Percentiles rank a stretch among this genome's conserved stretches.
phyloP scores from a whole-genome alignment of 352 stramenopile genomes.

The Phytopythium oedochilum region DNA sequence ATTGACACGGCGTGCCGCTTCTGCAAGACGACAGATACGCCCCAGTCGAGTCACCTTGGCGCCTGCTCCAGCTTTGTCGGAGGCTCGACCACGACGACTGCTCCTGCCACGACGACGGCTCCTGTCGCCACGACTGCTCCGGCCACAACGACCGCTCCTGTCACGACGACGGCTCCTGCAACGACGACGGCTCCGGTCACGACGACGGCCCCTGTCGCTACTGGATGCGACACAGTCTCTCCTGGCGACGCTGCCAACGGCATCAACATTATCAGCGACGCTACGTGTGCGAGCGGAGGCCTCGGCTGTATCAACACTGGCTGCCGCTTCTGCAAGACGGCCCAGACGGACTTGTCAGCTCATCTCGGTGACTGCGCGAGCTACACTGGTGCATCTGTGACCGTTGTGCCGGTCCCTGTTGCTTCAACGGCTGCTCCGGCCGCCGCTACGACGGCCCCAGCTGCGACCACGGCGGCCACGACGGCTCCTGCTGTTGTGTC shows the following conservation, averaged over 20 bases:
- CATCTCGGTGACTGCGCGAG: slow-evolving; percentile 18
- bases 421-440: background rate
- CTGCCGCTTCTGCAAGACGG: slow-evolving; percentile 28
- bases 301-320: slow-evolving; percentile 23
- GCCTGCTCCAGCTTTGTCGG: slow-evolving; percentile 8
- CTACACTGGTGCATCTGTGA: slow-evolving; percentile 2
- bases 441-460: background rate
- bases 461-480: background rate
- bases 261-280: slow-evolving; percentile 23
- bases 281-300: slow-evolving; percentile 17
- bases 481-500: background rate
- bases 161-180: background rate
- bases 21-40: slow-evolving; percentile 22
- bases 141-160: background rate
- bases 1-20: slow-evolving; percentile 30
- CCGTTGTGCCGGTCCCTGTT: background rate
- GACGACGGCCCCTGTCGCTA: background rate
- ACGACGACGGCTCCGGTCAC: slow-evolving; percentile 8
- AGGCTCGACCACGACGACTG: background rate
- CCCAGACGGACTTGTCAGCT: slow-evolving; percentile 16
- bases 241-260: slow-evolving; percentile 8
- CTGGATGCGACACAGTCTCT: background rate
- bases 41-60: slow-evolving; percentile 18
- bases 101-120: background rate
- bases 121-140: background rate